Evolutionary conservation across 345 rosid species (phyloP), one percentile per base, ranked within the genome.

Genomic region (Garcia nutans): DNA sequence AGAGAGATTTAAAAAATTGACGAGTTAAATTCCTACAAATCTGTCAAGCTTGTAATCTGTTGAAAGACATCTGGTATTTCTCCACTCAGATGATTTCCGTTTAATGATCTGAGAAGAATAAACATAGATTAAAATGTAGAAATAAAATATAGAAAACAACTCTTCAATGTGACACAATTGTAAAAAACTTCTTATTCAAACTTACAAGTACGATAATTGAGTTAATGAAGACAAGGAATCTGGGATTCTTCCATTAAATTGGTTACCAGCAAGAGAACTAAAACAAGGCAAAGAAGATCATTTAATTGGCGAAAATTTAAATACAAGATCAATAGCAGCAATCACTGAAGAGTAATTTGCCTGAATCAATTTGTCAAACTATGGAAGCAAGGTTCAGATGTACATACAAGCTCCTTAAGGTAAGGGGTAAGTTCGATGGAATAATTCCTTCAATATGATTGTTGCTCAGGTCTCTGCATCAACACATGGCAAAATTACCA

Each of bases 361-460:
- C 45, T 26, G 28, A 10, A 75, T 49, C 12, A 24, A 24, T 66
- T 54, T 54, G 33, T 23, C 20, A 66, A 58, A 75, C 11, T 13
- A 67, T 6, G 10, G 16, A 49, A 50, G 71, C 26, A 63, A 60
- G 31, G 65, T 0, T 41, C 26, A 56, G 28, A 74, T 10, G 55
- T 45, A 86, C 95, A 23, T 77, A 96, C 99, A 96, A 68, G 80
- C 84, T 88, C 56, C 82, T 79, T 80, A 96, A 75, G 59, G 96
- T 87, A 62, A 70, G 79, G 10, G 99, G 99, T 82, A 93, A 80
- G 79, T 75, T 83, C 63, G 82, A 84, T 6, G 98, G 99, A 76
- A 96, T 83, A 63, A 78, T 86, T 83, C 99, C 99, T 68, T 91
- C 89, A 22, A 96, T 90, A 73, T 84, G 92, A 81, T 96, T 96